phyloP scores from a whole-genome alignment of 1,284 basidiomycete species.

The Cryptococcus sp. region DNA sequence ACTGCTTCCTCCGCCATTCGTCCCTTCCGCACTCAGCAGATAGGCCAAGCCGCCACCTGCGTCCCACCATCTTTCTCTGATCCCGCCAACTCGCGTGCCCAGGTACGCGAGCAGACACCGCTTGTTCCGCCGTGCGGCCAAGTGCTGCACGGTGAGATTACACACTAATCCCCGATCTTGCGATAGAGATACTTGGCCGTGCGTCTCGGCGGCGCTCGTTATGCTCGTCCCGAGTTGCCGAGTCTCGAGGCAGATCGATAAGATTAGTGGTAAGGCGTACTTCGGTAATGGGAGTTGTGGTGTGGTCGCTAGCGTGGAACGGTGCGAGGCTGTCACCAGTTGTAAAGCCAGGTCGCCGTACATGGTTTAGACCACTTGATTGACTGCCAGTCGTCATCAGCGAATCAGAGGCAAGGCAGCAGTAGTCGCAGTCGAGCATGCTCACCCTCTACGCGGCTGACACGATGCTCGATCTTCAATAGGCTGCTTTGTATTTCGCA shows the following conservation, averaged over 20 bases:
- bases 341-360: conserved; percentile 79
- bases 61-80: conserved; percentile 87
- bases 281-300: conserved; percentile 65
- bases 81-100: conserved; percentile 73
- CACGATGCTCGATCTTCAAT: no score
- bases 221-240: conserved; percentile 69
- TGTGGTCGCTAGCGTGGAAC: conserved; percentile 77
- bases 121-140: conserved; percentile 85
- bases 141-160: conserved; percentile 80
- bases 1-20: not conserved
- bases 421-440: no score
- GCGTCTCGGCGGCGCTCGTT: conserved; percentile 38
- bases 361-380: conserved; percentile 43
- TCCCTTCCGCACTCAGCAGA: conserved; percentile 62
- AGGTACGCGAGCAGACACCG: conserved; percentile 92
- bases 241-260: conserved; percentile 84
- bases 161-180: conserved; percentile 60
- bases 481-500: no score
- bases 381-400: not conserved
- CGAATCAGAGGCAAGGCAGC: not conserved
- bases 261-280: conserved; percentile 87
- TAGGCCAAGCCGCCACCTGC: conserved; percentile 86
- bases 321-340: conserved; percentile 79
- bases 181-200: conserved; percentile 46
- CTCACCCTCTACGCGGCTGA: no score